Conservation (phyloP, 768 basidiomycete genomes). For the Myochromella boudieri region DNA sequence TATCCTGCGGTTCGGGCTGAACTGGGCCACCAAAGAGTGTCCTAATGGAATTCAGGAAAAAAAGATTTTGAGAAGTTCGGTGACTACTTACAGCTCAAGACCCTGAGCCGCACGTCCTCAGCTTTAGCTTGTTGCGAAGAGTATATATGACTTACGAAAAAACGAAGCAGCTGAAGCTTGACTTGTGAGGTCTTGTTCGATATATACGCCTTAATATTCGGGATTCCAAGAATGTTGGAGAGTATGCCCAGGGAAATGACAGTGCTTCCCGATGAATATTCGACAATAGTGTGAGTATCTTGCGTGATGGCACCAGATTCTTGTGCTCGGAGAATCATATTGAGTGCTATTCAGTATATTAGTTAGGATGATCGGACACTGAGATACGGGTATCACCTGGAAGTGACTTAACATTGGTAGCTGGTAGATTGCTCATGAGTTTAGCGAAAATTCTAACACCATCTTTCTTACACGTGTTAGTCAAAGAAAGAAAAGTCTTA, state of each 20-base stretch:
- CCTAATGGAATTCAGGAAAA: slow-evolving; percentile 1
- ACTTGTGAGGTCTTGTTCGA: slow-evolving; percentile 23
- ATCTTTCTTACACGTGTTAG: slow-evolving; percentile 6
- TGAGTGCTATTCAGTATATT: slow-evolving; percentile 21
- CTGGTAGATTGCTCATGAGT: slow-evolving; percentile 20
- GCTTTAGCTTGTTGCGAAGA: not conserved
- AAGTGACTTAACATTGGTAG: slow-evolving; percentile 22
- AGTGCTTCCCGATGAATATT: slow-evolving; percentile 25
- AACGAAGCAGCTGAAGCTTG: slow-evolving; percentile 22
- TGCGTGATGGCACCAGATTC: slow-evolving; percentile 19
- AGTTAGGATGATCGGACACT: no score
- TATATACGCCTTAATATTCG: slow-evolving; percentile 21
- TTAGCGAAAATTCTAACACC: slow-evolving; percentile 23
- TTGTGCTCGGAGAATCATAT: slow-evolving; percentile 22
- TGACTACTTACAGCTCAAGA: slow-evolving; percentile 5
- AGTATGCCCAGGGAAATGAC: slow-evolving; percentile 23
- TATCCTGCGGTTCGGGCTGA: slow-evolving; percentile 21
- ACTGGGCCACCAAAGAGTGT: slow-evolving; percentile 22
- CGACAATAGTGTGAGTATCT: slow-evolving; percentile 23
- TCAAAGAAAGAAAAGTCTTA: not conserved
- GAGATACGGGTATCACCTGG: no score
- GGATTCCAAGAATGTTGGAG: slow-evolving; percentile 20
- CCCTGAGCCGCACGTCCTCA: slow-evolving; percentile 3
- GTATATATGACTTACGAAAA: slow-evolving; percentile 20
- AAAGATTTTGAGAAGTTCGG: not conserved